Evolutionary conservation across 768 basidiomycete genomes (phyloP).

Genomic region (Russula olivacea): DNA sequence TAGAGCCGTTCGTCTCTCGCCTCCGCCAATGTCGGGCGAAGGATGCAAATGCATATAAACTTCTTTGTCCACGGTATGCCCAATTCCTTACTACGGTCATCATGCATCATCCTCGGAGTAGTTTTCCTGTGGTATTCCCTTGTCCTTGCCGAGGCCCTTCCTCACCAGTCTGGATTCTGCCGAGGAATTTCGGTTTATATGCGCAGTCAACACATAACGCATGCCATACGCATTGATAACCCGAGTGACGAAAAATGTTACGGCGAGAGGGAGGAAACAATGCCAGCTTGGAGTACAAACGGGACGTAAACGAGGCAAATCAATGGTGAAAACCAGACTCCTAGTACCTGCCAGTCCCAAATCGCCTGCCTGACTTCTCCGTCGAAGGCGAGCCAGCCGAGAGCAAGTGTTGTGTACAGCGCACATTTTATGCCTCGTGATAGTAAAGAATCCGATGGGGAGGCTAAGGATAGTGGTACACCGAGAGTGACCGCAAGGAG

Average conservation of each 20-base stretch:
- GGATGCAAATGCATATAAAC: not conserved
- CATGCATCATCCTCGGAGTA: not conserved
- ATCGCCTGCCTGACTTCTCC: slow-evolving; percentile 47
- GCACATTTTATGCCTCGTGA: slow-evolving; percentile 31
- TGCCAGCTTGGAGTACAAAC: slow-evolving; percentile 62
- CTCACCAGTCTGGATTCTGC: not conserved
- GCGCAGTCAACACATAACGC: no score
- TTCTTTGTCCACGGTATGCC: not conserved
- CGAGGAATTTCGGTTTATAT: not conserved
- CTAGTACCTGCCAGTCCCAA: slow-evolving; percentile 74
- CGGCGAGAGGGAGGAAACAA: slow-evolving; percentile 39
- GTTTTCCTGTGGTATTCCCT: not conserved
- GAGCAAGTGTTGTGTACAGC: slow-evolving; percentile 43
- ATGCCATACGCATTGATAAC: not conserved
- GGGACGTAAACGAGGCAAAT: slow-evolving; percentile 75
- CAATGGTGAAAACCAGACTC: slow-evolving; percentile 81
- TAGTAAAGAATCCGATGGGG: slow-evolving; percentile 32
- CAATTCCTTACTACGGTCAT: not conserved
- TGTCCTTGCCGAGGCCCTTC: not conserved
- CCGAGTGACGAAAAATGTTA: not conserved
- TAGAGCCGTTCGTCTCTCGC: not conserved
- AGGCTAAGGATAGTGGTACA: slow-evolving; percentile 50
- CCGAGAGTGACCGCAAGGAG: slow-evolving; percentile 59
- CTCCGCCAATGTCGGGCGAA: no score
- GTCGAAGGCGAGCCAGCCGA: slow-evolving; percentile 53